A percentile compares a stretch with the other conserved stretches of the same genome.
phyloP scores from a whole-genome alignment of 1,284 basidiomycete genomes.

The Peniophora sp. region DNA sequence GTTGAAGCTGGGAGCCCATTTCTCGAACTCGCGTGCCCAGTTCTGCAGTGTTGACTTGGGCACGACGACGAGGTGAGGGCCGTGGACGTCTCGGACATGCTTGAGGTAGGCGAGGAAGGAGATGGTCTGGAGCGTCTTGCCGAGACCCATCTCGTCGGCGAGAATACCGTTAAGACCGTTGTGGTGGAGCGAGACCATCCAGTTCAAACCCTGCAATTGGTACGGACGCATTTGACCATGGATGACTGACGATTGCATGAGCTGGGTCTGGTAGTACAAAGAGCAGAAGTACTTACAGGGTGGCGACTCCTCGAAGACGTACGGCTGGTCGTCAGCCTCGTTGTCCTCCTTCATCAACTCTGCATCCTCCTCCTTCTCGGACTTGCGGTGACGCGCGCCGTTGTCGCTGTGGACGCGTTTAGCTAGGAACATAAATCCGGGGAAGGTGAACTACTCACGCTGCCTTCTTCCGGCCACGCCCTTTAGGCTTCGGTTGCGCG shows the following conservation, averaged over 20 bases:
- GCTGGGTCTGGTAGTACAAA: background rate
- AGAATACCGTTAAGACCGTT: conserved; percentile 92
- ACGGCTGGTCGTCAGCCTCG: conserved; percentile 75
- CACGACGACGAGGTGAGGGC: conserved; percentile 93
- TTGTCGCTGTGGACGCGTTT: conserved; percentile 43
- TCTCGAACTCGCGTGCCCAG: conserved; percentile 90
- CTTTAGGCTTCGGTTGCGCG: conserved; percentile 73
- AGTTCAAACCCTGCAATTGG: conserved; percentile 94
- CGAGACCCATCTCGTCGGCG: conserved; percentile 96
- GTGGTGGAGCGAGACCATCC: conserved; percentile 92
- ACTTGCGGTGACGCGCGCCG: conserved; percentile 83
- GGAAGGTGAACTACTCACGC: conserved; percentile 37
- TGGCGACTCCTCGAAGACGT: conserved; percentile 89
- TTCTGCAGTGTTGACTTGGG: conserved; percentile 98
- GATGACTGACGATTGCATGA: conserved; percentile 51
- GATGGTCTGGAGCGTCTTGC: conserved; percentile 97
- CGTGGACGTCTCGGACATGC: conserved; percentile 69
- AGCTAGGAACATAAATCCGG: background rate
- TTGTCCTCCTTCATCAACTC: conserved; percentile 87
- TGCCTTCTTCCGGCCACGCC: conserved; percentile 74
- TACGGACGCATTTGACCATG: conserved; percentile 90
- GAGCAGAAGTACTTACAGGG: conserved; percentile 51
- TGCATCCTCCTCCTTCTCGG: conserved; percentile 97
- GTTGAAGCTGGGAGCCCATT: conserved; percentile 90
- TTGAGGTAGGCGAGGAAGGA: conserved; percentile 95